phyloP scores from a whole-genome alignment of 2,329 filamentous ascomycete species.

The Ascochyta clinopodiicola region DNA sequence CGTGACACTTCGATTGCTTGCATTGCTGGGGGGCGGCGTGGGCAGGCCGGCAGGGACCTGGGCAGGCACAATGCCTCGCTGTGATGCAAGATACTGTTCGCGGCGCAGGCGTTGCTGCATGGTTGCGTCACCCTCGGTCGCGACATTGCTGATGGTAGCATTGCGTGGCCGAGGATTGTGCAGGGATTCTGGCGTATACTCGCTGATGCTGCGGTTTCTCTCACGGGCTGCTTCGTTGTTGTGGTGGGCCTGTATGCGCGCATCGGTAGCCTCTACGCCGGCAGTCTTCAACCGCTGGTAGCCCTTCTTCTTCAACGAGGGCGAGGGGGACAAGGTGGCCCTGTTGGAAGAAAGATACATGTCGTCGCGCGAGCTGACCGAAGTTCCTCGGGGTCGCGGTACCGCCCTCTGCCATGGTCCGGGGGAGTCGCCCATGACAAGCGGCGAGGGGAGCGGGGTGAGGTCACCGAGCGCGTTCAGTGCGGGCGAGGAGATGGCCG shows the following conservation, averaged over 20 bases:
- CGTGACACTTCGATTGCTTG: slow-evolving; percentile 63
- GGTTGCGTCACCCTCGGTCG: slow-evolving; percentile 56
- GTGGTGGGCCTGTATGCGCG: slow-evolving; percentile 38
- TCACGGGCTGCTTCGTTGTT: slow-evolving; percentile 57
- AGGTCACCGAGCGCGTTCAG: slow-evolving; percentile 57
- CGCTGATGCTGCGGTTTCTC: slow-evolving; percentile 84
- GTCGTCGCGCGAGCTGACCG: slow-evolving; percentile 41
- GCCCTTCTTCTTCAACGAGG: slow-evolving; percentile 55
- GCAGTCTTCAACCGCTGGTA: slow-evolving; percentile 54
- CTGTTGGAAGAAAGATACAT: slow-evolving; percentile 37
- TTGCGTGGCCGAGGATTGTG: slow-evolving; percentile 72
- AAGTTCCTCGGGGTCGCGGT: slow-evolving; percentile 44
- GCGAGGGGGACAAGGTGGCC: slow-evolving; percentile 46
- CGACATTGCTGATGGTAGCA: slow-evolving; percentile 66
- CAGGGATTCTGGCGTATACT: slow-evolving; percentile 78
- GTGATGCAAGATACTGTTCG: slow-evolving; percentile 80
- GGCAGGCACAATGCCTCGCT: slow-evolving; percentile 75
- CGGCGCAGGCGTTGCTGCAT: slow-evolving; percentile 67
- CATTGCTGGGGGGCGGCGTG: slow-evolving; percentile 77
- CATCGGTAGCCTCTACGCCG: slow-evolving; percentile 48
- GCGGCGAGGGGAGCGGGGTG: slow-evolving; percentile 60
- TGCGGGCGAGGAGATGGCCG: slow-evolving; percentile 56
- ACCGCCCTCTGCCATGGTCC: slow-evolving; percentile 51
- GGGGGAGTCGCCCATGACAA: slow-evolving; percentile 52
- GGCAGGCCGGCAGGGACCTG: slow-evolving; percentile 56